Percentiles rank a stretch among this genome's conserved stretches.
Evolutionary conservation across 768 basidiomycete species (phyloP).

Genomic region (Hypsizygus marmoreus): DNA sequence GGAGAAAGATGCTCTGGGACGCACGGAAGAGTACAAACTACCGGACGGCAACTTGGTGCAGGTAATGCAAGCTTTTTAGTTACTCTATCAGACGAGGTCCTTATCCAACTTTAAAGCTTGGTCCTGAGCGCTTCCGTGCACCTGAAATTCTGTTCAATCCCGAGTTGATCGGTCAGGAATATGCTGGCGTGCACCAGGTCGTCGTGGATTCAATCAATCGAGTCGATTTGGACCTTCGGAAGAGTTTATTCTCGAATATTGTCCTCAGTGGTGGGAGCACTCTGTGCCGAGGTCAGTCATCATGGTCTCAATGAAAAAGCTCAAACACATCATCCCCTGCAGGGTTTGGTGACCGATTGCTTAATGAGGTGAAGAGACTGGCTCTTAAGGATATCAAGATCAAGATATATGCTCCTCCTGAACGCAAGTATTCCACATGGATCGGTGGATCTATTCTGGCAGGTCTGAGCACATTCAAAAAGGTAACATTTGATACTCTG

Average conservation of each 20-base stretch:
- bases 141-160: conserved; percentile 98
- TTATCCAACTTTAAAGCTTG: conserved; percentile 58
- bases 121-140: conserved; percentile 92
- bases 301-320: neutral
- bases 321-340: conserved; percentile 10
- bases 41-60: conserved; percentile 95
- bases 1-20: conserved; percentile 84
- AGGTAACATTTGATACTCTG: conserved; percentile 50
- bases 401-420: conserved; percentile 99
- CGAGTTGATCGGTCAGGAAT: conserved; percentile 93
- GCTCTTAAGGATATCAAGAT: conserved; percentile 97
- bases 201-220: conserved; percentile 98
- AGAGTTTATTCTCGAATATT: conserved; percentile 94
- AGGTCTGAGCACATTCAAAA: conserved; percentile 96
- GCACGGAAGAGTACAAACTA: conserved; percentile 85
- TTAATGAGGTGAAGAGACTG: conserved; percentile 96
- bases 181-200: conserved; percentile 96
- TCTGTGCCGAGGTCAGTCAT: conserved; percentile 77
- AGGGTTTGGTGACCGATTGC: conserved; percentile 94
- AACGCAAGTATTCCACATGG: conserved; percentile 97
- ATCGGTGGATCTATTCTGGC: conserved; percentile 97
- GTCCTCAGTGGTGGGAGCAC: conserved; percentile 97
- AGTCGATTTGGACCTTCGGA: conserved; percentile 94
- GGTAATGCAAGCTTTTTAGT: conserved; percentile 44
- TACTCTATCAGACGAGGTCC: no score